These are phyloP conservation scores for Candida neerlandica DNA, from an alignment of 1,139 yeast genomes.

Conservation along the genomic window DNA sequence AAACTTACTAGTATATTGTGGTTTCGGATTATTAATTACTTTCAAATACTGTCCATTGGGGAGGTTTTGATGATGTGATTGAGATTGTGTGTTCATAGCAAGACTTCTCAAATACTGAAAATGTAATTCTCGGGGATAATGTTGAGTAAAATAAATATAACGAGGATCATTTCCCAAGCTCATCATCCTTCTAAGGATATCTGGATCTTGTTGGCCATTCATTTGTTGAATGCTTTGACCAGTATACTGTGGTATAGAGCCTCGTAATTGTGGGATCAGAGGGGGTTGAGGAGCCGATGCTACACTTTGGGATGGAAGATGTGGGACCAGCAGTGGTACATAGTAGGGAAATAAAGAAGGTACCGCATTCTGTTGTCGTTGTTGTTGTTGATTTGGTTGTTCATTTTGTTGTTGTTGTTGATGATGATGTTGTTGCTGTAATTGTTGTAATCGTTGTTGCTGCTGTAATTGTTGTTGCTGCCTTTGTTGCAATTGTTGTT, in stretches of 20 bases:
- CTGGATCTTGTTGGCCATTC: background rate
- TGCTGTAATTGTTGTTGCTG: background rate
- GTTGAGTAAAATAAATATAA: background rate
- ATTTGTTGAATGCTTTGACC: background rate
- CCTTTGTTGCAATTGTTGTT: background rate
- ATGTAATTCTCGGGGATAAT: background rate
- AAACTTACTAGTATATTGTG: constrained; percentile 13
- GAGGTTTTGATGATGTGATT: background rate
- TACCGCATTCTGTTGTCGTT: too few species aligned
- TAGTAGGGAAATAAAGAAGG: too few species aligned
- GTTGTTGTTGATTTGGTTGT: background rate
- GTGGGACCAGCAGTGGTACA: too few species aligned
- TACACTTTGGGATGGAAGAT: too few species aligned
- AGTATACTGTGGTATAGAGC: too few species aligned
- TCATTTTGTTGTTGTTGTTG: constrained; percentile 4
- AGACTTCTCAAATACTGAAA: background rate
- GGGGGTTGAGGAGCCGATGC: background rate
- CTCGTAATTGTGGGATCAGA: background rate
- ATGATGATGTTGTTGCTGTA: background rate
- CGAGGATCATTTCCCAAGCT: background rate
- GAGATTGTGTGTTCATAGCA: background rate
- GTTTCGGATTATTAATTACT: constrained; percentile 11
- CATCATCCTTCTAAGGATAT: background rate
- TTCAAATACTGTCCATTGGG: constrained; percentile 2
- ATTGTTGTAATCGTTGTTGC: background rate